Conservation (phyloP, 306 rosid species). For the Vigna radiata region DNA sequence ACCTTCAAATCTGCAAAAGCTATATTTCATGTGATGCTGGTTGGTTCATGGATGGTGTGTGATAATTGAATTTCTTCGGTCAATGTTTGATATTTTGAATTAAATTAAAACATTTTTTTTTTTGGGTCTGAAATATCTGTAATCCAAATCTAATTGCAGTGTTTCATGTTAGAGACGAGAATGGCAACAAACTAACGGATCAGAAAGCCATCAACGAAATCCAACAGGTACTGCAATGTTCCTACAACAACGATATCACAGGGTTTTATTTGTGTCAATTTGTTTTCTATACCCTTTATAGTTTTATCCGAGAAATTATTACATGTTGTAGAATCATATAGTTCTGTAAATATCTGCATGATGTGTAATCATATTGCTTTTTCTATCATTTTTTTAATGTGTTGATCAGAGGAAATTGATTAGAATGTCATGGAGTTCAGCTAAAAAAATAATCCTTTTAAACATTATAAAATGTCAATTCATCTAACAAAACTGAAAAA, state of each 20-base stretch:
- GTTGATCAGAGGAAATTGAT: no score
- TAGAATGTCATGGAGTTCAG: no score
- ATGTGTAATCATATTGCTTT: no score
- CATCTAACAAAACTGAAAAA: no score
- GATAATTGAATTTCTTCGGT: background rate
- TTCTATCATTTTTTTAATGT: no score
- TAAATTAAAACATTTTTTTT: background rate
- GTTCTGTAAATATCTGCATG: no score
- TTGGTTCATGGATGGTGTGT: slow-evolving; percentile 81
- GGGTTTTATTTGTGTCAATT: no score
- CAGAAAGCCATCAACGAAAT: slow-evolving; percentile 59
- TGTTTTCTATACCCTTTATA: no score
- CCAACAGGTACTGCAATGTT: slow-evolving; percentile 52
- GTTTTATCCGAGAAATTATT: no score
- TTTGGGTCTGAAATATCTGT: background rate
- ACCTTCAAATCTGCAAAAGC: slow-evolving; percentile 71
- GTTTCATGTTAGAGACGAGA: slow-evolving; percentile 69
- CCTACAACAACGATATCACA: background rate
- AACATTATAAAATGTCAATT: no score
- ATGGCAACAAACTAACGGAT: slow-evolving; percentile 65
- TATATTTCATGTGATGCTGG: slow-evolving; percentile 74
- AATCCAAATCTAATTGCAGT: slow-evolving; percentile 47
- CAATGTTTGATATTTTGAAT: background rate
- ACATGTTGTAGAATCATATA: no score
- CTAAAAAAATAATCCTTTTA: no score